Evolutionary conservation across 352 stramenopile species (phyloP).

Genomic region (Hyaloperonospora brassicae): DNA sequence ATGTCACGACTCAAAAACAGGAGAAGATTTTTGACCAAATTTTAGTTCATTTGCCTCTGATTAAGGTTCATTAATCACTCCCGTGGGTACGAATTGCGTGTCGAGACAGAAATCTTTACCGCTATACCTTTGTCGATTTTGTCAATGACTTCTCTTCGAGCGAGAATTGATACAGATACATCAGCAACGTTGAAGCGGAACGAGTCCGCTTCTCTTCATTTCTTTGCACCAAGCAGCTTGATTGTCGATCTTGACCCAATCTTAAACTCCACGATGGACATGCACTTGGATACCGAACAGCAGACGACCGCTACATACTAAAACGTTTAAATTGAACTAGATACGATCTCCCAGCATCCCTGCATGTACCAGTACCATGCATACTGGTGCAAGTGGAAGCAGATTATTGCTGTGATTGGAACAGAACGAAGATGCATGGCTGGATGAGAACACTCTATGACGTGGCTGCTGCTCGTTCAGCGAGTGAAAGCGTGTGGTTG

Average conservation of each 20-base stretch:
- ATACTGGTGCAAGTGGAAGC: conserved; percentile 72
- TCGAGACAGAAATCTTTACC: conserved; percentile 46
- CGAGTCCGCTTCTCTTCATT: conserved; percentile 36
- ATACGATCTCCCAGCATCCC: conserved; percentile 61
- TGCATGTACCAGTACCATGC: conserved; percentile 67
- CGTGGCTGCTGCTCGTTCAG: conserved; percentile 32
- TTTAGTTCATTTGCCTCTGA: conserved; percentile 66
- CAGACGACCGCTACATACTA: conserved; percentile 20
- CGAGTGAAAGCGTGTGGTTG: conserved; percentile 49
- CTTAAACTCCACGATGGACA: conserved; percentile 10
- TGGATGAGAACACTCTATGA: conserved; percentile 78
- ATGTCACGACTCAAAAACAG: conserved; percentile 77
- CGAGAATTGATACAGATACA: conserved; percentile 15
- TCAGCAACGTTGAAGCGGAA: conserved; percentile 11
- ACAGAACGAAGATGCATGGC: conserved; percentile 39
- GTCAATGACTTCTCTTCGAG: conserved; percentile 23
- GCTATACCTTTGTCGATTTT: conserved; percentile 49
- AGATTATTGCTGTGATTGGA: conserved; percentile 57
- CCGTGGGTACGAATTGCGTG: conserved; percentile 32
- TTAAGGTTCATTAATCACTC: conserved; percentile 52
- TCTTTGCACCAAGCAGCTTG: conserved; percentile 71
- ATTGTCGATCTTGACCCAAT: conserved; percentile 37
- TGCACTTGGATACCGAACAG: conserved; percentile 15
- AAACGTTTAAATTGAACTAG: conserved; percentile 62
- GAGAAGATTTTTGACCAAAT: conserved; percentile 85